Evolutionary conservation across 768 basidiomycete species (phyloP), one percentile per base, ranked within the genome.

Genomic region (Lyophyllum atratum): DNA sequence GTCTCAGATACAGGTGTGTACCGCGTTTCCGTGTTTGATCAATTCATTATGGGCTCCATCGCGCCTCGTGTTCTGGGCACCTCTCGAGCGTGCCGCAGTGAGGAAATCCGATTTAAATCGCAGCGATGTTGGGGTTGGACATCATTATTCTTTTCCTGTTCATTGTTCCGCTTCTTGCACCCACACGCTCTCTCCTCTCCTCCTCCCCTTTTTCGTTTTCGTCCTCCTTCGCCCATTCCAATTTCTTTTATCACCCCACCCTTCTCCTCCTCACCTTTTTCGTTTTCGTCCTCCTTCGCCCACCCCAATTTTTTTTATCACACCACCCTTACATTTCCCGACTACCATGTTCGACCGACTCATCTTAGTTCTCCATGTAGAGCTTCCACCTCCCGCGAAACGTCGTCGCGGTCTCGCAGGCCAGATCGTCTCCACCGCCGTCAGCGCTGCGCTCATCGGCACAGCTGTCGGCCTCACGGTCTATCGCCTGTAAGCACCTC

Each of bases 381-480:
- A 91, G 68, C 69, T 87, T 49, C 85, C 85, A 33, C 86, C 86
- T 26, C 87, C 90, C 46, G 76, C 84, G 63, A 93, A 93, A 78
- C 86, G 87, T 67, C 89, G 90, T 58, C 85, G 88, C 65, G 87
- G 87, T 58, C 80, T 93, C 72, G 87, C 90, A 61, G 90, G 90
- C 60, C 87, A 89, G 56, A 87, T 94, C 66, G 84, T 93, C 59
- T 89, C 90, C 15, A 90, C 90, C 29, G 92, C 92, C 54, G 76
- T 93, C 72, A 90, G 83, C 73, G 91, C 92, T 61, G 92, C 90
- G 45, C 81, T 94, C 56, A 90, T 94, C 58, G 90, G 92, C 56
- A 87, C 90, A 21, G 92, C 92, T 15, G 92, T 94, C 50, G 92
- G 92, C 57, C 79, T 93, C 59, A 92, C 91, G 44, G 90, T 92